These are phyloP conservation scores for Wickerhamomyces sydowiorum DNA, from an alignment of 805 yeast species.

Conservation along the genomic window DNA sequence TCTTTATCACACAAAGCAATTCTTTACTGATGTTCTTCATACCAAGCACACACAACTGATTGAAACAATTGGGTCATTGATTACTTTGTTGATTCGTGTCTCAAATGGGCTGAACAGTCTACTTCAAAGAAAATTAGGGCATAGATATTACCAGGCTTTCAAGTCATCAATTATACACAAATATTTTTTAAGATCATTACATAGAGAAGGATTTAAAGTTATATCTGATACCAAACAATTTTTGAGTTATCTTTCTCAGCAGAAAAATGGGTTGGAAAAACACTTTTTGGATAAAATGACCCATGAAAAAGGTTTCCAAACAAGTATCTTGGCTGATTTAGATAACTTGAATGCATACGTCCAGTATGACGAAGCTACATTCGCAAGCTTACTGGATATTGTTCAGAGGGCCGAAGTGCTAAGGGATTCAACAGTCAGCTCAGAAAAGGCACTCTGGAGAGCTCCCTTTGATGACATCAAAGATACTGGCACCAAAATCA, in stretches of 20 bases:
- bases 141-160: slow-evolving; percentile 18
- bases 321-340: slow-evolving; percentile 10
- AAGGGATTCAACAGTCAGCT: slow-evolving; percentile 3
- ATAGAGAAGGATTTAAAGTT: slow-evolving; percentile 20
- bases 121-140: slow-evolving; percentile 18
- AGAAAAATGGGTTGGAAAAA: slow-evolving; percentile 9
- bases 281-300: neutral
- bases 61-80: slow-evolving; percentile 1
- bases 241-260: slow-evolving; percentile 14
- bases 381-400: slow-evolving; percentile 3
- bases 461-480: neutral
- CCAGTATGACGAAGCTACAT: slow-evolving; percentile 3
- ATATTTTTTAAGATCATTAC: slow-evolving; percentile 16
- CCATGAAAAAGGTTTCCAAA: neutral
- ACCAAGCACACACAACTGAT: slow-evolving; percentile 6
- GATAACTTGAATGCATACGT: slow-evolving; percentile 15
- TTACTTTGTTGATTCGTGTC: slow-evolving; percentile 2
- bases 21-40: slow-evolving; percentile 1
- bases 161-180: slow-evolving; percentile 19
- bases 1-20: slow-evolving; percentile 17
- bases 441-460: neutral
- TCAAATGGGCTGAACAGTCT: slow-evolving; percentile 15
- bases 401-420: slow-evolving; percentile 6
- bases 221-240: slow-evolving; percentile 18
- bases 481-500: neutral